Evolutionary conservation across 2,329 filamentous ascomycete genomes (phyloP), one percentile per base, ranked within the genome.

Genomic region (Pestalotiopsis sp.): DNA sequence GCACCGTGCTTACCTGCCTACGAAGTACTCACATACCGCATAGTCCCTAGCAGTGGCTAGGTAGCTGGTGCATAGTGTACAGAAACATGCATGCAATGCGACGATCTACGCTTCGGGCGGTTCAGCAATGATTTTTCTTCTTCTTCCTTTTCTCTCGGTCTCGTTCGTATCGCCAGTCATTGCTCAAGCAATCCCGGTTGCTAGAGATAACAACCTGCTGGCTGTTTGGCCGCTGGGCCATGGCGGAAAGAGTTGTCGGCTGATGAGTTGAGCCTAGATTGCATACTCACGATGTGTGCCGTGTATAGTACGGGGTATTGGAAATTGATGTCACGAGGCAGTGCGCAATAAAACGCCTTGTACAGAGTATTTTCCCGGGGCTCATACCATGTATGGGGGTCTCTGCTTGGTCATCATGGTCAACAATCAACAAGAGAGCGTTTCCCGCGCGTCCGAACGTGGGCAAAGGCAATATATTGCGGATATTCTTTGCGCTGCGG

Each of bases 51-150:
- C 17, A 20, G 23, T 60, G 25, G 14, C n/a, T 60, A 23, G 57
- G 25, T 52, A 52, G 14, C 14, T 27, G 11, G 57, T 36, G 62
- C 38, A 45, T 39, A 36, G 23, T 65, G 38, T 39, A 65, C 20
- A 20, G 41, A 65, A 49, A 65, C 62, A 52, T 49, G 38, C 41
- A 52, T 38, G 38, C n/a, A 23, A 23, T 23, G 27, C 20, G n/a
- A 20, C 41, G n/a, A 65, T 39, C 62, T 4, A 62, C 59, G 59
- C 59, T 41, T 62, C 38, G 31, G 20, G 61, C 61, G 61, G 61
- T 31, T 64, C 36, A 64, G n/a, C 12, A 7, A 62, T 38, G 12
- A 2, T 36, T 62, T 36, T 59, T 6, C 17, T n/a, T 52, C 17
- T 52, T 52, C 17, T n/a, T 52, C 45, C 20, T n/a, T 6, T 23